Conservation (phyloP, 2,329 filamentous ascomycete genomes). For the Diplocarpon rosae region DNA sequence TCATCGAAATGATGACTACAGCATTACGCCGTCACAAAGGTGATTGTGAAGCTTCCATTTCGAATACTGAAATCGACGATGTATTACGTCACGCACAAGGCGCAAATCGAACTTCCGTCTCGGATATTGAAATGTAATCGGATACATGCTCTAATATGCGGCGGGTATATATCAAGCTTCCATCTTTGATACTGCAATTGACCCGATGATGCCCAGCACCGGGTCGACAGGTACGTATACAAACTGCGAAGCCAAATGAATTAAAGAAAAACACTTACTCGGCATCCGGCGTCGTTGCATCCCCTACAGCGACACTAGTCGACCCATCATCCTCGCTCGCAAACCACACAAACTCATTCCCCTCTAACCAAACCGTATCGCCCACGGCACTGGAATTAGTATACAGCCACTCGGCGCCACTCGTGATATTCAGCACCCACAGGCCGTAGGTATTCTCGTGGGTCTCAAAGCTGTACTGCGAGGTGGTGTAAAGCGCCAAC, state of each 20-base stretch:
- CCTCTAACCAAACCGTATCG: constrained; percentile 19
- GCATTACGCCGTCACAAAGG: too few relatives aligned
- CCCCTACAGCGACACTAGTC: constrained; percentile 18
- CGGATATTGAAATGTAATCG: too few relatives aligned
- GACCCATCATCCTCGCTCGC: constrained; percentile 18
- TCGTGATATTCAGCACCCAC: constrained; percentile 53
- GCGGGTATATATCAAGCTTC: too few relatives aligned
- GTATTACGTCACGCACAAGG: background rate
- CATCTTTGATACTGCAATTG: too few relatives aligned
- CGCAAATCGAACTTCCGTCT: too few relatives aligned
- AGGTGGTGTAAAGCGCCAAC: constrained; percentile 55
- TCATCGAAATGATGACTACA: too few relatives aligned
- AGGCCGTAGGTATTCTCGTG: constrained; percentile 58
- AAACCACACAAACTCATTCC: constrained; percentile 18
- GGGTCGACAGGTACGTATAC: background rate
- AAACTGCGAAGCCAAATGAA: background rate
- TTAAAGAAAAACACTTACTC: constrained; percentile 9
- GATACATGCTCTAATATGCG: too few relatives aligned
- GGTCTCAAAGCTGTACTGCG: constrained; percentile 64
- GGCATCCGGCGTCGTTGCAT: constrained; percentile 15
- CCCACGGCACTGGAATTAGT: constrained; percentile 20
- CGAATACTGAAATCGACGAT: background rate
- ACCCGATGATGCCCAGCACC: too few relatives aligned
- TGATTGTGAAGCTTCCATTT: constrained; percentile 1
- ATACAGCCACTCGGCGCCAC: constrained; percentile 12